Conservation (phyloP, 768 basidiomycete species). For the Saitozyma sp. region DNA sequence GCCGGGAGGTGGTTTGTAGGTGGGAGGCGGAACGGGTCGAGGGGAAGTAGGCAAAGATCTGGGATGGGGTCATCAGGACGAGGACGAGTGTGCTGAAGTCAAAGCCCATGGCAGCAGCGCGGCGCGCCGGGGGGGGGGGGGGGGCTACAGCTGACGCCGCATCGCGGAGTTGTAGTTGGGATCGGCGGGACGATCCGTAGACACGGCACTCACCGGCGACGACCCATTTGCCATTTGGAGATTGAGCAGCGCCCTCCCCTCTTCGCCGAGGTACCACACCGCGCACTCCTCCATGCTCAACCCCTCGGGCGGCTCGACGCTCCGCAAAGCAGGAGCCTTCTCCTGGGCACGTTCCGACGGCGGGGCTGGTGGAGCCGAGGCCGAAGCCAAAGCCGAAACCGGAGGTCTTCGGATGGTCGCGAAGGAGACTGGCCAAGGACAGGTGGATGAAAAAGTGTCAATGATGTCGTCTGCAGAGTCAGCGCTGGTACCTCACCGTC, state of each 20-base stretch:
- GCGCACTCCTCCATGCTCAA: slow-evolving; percentile 50
- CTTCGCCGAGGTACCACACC: slow-evolving; percentile 70
- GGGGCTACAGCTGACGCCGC: background rate
- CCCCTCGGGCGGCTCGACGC: slow-evolving; percentile 40
- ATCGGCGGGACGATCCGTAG: no score
- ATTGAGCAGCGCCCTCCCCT: slow-evolving; percentile 78
- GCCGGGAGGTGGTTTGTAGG: slow-evolving; percentile 68
- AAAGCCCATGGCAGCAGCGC: background rate
- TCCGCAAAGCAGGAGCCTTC: slow-evolving; percentile 42
- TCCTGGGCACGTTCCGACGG: slow-evolving; percentile 10
- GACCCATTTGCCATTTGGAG: slow-evolving; percentile 77
- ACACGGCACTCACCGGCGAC: slow-evolving; percentile 58
- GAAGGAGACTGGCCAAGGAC: slow-evolving; percentile 30
- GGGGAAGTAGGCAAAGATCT: slow-evolving; percentile 82
- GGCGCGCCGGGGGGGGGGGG: background rate
- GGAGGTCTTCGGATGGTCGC: slow-evolving; percentile 36
- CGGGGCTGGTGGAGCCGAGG: background rate
- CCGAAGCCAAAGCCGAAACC: background rate
- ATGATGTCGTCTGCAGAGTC: slow-evolving; percentile 31
- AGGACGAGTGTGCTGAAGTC: slow-evolving; percentile 69
- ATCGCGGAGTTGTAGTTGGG: no score
- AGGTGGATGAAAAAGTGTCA: slow-evolving; percentile 15
- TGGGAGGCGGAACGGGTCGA: slow-evolving; percentile 56
- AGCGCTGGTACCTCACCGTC: background rate
- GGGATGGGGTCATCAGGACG: slow-evolving; percentile 56